phyloP scores from a whole-genome alignment of 225 moss, liverwort and hornwort genomes.

The Neckera pumila region DNA sequence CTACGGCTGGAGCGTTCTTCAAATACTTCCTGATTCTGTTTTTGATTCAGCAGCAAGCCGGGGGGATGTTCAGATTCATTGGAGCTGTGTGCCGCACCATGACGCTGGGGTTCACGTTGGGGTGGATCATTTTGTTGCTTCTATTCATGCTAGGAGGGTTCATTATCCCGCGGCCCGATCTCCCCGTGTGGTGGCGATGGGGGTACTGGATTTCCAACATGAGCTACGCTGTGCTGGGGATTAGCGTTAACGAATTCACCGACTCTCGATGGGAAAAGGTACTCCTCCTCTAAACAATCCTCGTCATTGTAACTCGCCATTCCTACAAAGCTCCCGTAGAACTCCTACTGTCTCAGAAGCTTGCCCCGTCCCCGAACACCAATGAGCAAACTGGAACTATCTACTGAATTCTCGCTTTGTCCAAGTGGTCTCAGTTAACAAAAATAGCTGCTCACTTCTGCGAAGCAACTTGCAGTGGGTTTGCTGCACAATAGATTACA shows the following conservation, averaged over 20 bases:
- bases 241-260: conserved; percentile 43
- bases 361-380: too few relatives aligned
- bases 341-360: not conserved
- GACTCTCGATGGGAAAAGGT: conserved; percentile 53
- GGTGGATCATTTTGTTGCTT: conserved; percentile 38
- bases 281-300: not conserved
- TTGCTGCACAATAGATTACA: not conserved
- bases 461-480: not conserved
- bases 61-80: conserved; percentile 52
- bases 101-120: conserved; percentile 45
- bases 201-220: conserved; percentile 59
- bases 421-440: not conserved
- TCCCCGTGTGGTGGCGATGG: conserved; percentile 73
- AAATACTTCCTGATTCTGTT: conserved; percentile 32
- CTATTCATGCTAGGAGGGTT: conserved; percentile 62
- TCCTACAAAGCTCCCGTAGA: not conserved
- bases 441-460: not conserved
- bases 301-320: not conserved
- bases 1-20: conserved; percentile 50
- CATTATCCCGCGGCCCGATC: conserved; percentile 36
- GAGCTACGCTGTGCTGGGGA: conserved; percentile 44
- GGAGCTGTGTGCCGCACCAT: conserved; percentile 55
- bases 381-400: not conserved
- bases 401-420: not conserved
- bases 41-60: conserved; percentile 36